A percentile compares a stretch with the other conserved stretches of the same genome.
These are phyloP conservation scores for Jimgerdemannia flammicorona DNA, from an alignment of 192 early-diverging fungal genomes.

Conservation along the genomic window DNA sequence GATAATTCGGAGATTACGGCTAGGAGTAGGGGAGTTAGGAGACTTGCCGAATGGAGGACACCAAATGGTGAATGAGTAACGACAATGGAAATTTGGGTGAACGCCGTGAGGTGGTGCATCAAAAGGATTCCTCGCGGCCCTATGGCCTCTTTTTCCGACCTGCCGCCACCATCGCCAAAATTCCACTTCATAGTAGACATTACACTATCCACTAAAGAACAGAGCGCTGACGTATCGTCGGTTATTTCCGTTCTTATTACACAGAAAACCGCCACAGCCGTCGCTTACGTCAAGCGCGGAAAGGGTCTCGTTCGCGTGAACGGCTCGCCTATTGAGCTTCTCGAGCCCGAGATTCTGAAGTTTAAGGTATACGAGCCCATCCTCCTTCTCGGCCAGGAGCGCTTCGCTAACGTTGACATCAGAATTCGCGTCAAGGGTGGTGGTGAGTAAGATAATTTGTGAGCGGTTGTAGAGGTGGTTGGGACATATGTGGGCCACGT, in stretches of 20 bases:
- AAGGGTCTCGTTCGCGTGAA: conserved; percentile 97
- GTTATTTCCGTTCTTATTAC: conserved; percentile 10
- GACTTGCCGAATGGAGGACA: no score
- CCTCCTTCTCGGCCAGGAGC: conserved; percentile 92
- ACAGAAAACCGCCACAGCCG: conserved; percentile 98
- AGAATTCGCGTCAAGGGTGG: conserved; percentile 95
- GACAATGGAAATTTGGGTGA: no score
- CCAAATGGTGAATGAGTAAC: no score
- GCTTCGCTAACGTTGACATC: conserved; percentile 96
- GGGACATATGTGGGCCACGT: no score
- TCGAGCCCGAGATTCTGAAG: conserved; percentile 95
- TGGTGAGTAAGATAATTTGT: conserved; percentile 34
- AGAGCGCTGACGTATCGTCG: not conserved
- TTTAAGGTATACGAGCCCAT: conserved; percentile 99
- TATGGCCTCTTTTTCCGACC: not conserved
- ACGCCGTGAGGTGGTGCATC: no score
- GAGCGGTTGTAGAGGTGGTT: no score
- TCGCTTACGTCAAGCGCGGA: conserved; percentile 98
- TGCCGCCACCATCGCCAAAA: not conserved
- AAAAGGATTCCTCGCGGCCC: no score
- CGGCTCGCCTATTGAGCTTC: conserved; percentile 92
- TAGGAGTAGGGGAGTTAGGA: no score
- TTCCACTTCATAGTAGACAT: conserved; percentile 12
- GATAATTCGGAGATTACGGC: no score
- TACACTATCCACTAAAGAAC: no score